Evolutionary conservation across 257 asterid genomes (phyloP).

Genomic region (Cordia subcordata): DNA sequence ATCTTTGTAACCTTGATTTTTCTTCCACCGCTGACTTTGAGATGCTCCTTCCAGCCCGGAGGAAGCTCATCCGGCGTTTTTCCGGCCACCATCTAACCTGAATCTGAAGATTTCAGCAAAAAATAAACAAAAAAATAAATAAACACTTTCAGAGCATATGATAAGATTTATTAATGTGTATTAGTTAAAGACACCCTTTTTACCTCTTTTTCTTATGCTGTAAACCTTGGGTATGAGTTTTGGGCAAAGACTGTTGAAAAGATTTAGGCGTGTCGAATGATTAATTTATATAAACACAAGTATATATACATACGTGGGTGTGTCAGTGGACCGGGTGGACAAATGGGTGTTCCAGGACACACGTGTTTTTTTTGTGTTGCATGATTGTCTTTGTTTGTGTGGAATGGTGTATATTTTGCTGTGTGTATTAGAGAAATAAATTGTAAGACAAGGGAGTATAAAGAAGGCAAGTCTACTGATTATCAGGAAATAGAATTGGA

Average conservation of each 20-base stretch:
- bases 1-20: constrained; percentile 46
- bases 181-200: too few species aligned
- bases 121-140: not conserved
- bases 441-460: too few species aligned
- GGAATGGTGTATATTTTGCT: not conserved
- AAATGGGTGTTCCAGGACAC: constrained; percentile 1
- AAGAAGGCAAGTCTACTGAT: too few species aligned
- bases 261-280: not conserved
- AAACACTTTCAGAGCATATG: not conserved
- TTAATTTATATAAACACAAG: too few species aligned
- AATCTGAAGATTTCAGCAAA: constrained; percentile 21
- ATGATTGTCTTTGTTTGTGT: not conserved
- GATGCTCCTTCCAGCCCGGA: constrained; percentile 46
- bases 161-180: not conserved
- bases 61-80: constrained; percentile 54
- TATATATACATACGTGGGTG: not conserved
- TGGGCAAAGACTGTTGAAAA: not conserved
- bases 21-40: constrained; percentile 41
- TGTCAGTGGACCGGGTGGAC: not conserved
- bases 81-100: constrained; percentile 38
- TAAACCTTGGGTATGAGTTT: too few species aligned
- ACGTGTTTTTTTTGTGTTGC: constrained; percentile 7
- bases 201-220: too few species aligned
- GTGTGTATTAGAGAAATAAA: not conserved
- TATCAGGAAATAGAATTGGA: too few species aligned